Evolutionary conservation across 805 yeast genomes (phyloP), one percentile per base, ranked within the genome.

Genomic region (Suhomyces kilbournensis): DNA sequence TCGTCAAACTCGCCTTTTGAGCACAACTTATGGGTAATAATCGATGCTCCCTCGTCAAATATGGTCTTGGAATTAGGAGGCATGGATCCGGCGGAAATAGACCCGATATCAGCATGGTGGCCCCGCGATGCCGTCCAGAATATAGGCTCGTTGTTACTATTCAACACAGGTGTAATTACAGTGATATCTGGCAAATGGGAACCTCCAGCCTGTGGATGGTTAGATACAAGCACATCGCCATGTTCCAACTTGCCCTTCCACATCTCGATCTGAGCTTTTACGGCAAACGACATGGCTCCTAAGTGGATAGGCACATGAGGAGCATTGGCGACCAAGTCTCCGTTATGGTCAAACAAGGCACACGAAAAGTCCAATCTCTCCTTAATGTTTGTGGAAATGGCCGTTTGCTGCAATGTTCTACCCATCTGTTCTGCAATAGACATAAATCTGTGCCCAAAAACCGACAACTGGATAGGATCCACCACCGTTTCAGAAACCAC

Each of bases 51-150:
- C 70, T 92, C 97, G 64, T 92, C 92, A 76, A 83, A 86, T 40
- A 93, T 71, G 53, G 84, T 84, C 61, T 85, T 89, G 2, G 97
- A 90, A 63, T 87, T 84, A 8, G 97, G 96, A 14, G 97, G 97
- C 91, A 92, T 90, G 0, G 96, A 87, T 1, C 97, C 97, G 0
- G 97, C 96, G 34, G 90, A 71, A 53, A 86, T 82, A 12, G 96
- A 96, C 15, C 98, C 97, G 63, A 93, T 92, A 68, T 92, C 98
- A 5, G 97, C 92, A 70, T 93, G 98, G 70, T 92, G 98, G 2
- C 97, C 97, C 57, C 98, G 78, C 0, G 96, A 86, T 0, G 97
- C 98, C 12, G 90, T 91, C 76, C 90, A 92, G 66, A 92, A 92
- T 25, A 90, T 81, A 34, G 90, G 78, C 6, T 75, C 79, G 20